Conservation (phyloP, 495 filamentous ascomycete species). For the Neurospora intermedia region DNA sequence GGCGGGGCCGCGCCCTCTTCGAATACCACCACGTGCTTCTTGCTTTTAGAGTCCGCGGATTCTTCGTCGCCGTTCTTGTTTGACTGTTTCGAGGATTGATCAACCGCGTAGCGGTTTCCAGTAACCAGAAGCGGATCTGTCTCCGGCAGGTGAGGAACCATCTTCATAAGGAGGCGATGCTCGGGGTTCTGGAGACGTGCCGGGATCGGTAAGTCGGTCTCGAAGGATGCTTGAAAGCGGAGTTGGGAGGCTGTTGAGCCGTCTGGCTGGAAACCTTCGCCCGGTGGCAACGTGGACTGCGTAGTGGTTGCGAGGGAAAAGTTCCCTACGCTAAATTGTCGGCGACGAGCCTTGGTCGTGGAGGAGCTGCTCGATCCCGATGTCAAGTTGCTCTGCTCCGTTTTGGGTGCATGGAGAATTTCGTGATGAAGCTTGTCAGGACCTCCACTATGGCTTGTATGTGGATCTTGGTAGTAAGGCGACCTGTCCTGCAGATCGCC, state of each 20-base stretch:
- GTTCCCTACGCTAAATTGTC: slow-evolving; percentile 23
- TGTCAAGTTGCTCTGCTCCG: background rate
- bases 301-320: slow-evolving; percentile 15
- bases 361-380: background rate
- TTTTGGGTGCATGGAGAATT: background rate
- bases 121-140: slow-evolving; percentile 22
- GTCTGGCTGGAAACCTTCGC: background rate
- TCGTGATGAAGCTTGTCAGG: background rate
- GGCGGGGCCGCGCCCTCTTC: slow-evolving; percentile 17
- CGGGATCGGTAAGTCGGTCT: background rate
- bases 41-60: slow-evolving; percentile 1
- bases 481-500: background rate
- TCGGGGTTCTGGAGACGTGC: slow-evolving; percentile 4
- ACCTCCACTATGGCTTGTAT: background rate
- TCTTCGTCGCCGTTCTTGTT: slow-evolving; percentile 5
- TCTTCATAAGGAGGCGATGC: slow-evolving; percentile 16
- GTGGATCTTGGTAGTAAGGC: background rate
- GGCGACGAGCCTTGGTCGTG: slow-evolving; percentile 8
- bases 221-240: background rate
- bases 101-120: slow-evolving; percentile 20
- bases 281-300: background rate
- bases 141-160: slow-evolving; percentile 18
- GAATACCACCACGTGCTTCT: slow-evolving; percentile 22
- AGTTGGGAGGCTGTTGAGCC: background rate
- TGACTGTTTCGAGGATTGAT: background rate